Evolutionary conservation across 1,139 yeast genomes (phyloP).

Genomic region (Pichia inconspicua): DNA sequence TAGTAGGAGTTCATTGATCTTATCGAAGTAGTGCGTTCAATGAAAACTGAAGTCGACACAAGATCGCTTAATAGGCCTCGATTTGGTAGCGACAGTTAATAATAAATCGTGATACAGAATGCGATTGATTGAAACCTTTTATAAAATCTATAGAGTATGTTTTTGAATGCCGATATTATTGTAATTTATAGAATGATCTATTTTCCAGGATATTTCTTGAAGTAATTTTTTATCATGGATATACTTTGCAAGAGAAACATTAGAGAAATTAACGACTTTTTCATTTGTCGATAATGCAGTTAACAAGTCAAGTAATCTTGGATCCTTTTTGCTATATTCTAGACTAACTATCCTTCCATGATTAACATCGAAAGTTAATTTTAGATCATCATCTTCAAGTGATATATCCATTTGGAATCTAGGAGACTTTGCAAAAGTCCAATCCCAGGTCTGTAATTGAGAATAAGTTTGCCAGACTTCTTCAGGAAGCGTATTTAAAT

Average conservation of each 20-base stretch:
- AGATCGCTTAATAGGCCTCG: no score
- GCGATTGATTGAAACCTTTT: background rate
- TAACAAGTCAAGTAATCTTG: conserved; percentile 4
- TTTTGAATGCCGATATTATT: conserved; percentile 13
- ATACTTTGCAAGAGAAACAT: conserved; percentile 9
- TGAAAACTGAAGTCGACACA: no score
- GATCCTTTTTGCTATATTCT: conserved; percentile 10
- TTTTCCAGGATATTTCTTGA: conserved; percentile 20
- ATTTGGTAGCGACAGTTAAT: no score
- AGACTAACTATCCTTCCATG: conserved; percentile 18
- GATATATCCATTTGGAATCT: conserved; percentile 19
- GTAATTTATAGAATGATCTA: conserved; percentile 21
- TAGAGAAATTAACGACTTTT: conserved; percentile 13
- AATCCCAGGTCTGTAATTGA: conserved; percentile 51
- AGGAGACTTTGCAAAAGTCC: conserved; percentile 72
- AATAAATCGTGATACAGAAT: no score
- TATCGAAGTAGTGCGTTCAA: no score
- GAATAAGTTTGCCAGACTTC: conserved; percentile 38
- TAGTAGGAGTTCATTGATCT: no score
- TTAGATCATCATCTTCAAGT: conserved; percentile 9
- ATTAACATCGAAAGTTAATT: conserved; percentile 17
- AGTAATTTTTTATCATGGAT: conserved; percentile 12
- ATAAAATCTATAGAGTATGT: background rate
- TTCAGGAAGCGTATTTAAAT: conserved; percentile 34
- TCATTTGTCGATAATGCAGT: conserved; percentile 5